Evolutionary conservation across 2,329 filamentous ascomycete species (phyloP).

Genomic region (Aspergillus sp.): DNA sequence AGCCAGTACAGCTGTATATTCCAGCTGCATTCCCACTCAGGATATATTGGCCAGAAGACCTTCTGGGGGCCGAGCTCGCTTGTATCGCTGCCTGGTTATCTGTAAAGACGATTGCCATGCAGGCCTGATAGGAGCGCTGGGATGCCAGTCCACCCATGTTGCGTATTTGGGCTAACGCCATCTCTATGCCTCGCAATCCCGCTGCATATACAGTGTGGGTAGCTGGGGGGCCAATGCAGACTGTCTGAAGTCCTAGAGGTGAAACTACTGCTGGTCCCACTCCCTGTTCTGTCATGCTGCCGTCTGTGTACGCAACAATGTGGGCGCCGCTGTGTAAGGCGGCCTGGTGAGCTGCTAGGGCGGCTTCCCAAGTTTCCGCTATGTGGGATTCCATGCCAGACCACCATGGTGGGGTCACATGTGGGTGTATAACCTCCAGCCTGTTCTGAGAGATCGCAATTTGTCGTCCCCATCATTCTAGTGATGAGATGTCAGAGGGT

Average conservation of each 20-base stretch:
- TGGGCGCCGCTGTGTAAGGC: not conserved
- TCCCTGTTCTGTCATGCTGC: not conserved
- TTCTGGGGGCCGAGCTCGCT: too few relatives aligned
- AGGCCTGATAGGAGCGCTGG: too few relatives aligned
- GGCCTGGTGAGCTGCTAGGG: not conserved
- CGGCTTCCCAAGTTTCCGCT: not conserved
- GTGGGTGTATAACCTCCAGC: not conserved
- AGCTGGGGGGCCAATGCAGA: too few relatives aligned
- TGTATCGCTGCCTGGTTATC: too few relatives aligned
- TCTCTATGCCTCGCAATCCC: not conserved
- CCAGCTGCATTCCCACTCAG: too few relatives aligned
- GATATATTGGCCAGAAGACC: too few relatives aligned
- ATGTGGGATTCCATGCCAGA: not conserved
- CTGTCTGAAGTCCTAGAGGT: not conserved
- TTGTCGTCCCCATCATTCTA: not conserved
- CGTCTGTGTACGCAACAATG: not conserved
- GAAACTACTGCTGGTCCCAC: not conserved
- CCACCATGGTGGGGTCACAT: not conserved
- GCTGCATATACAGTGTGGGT: not conserved
- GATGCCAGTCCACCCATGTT: too few relatives aligned
- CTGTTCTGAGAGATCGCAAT: not conserved
- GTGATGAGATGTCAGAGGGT: not conserved
- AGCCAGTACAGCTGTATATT: too few relatives aligned
- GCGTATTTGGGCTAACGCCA: too few relatives aligned
- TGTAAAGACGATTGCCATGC: too few relatives aligned